Base-by-base conservation (phyloP, 2,329 filamentous ascomycete species). In the Alternaria brassicae region DNA sequence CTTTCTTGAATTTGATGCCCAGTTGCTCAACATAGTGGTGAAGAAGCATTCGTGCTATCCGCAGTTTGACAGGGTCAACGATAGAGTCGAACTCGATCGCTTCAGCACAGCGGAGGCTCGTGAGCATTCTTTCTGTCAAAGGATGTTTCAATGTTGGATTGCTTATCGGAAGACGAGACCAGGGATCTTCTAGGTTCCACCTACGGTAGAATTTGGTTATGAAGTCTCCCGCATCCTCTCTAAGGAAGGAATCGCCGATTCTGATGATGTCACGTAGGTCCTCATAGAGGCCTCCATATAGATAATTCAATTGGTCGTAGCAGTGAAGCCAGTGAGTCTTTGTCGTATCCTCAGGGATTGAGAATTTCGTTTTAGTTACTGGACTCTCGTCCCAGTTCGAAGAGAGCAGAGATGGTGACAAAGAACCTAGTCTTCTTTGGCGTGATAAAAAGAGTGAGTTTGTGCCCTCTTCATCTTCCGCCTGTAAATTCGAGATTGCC, bases 41-140 rank as follows among this genome's bases (percentile, higher is more conserved):
- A 21, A 54, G 7, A 44, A 54, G 40, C 13, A 54, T 41, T 41
- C 23, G 17, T 17, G 30, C 51, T 27, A 45, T 54, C 37, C 21
- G 17, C 12, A 45, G 40, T 37, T 47, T 45, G 8, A 54, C 19
- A 47, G 51, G 40, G 25, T 54, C n/a, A 32, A 54, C n/a, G 7
- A 39, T 28, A 36, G 32, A 54, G 41, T 54, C n/a, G 25, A 41
- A 42, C 37, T 32, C 4, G 9, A 54, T 54, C 12, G 30, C n/a
- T 28, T 54, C 7, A 47, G 41, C 7, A 54, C n/a, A 54, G 28
- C 39, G 15, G 45, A 57, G 30, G 30, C 47, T 51, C 27, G 39
- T 57, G 19, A 57, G 47, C 6, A 57, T 57, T 50, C 47, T 57
- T 30, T 57, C 15, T n/a, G 21, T 57, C 9, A 57, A 52, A 19